A percentile compares a stretch with the other conserved stretches of the same genome.
These are phyloP conservation scores for Diaporthe helianthi DNA, from an alignment of 2,329 filamentous ascomycete species.

Conservation along the genomic window DNA sequence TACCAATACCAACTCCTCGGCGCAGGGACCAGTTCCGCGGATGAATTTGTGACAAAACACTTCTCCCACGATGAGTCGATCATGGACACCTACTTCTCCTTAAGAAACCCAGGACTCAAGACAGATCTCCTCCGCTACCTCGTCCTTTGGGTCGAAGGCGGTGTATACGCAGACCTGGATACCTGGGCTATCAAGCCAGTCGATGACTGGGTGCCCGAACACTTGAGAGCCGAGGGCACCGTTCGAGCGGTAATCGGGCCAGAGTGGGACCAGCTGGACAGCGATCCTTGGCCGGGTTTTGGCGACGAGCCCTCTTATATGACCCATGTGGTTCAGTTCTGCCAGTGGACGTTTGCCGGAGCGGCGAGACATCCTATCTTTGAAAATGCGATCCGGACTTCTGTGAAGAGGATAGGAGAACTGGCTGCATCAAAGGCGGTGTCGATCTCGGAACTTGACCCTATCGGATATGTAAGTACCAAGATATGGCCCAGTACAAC, in stretches of 20 bases:
- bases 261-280: constrained; percentile 43
- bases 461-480: not conserved
- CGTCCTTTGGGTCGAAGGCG: constrained; percentile 42
- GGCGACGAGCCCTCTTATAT: constrained; percentile 36
- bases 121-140: constrained; percentile 43
- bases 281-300: constrained; percentile 36
- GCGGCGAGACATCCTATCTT: constrained; percentile 44
- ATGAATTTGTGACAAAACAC: constrained; percentile 40
- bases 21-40: constrained; percentile 38
- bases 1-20: constrained; percentile 39
- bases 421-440: not conserved
- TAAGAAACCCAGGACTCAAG: constrained; percentile 42
- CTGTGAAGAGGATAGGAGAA: constrained; percentile 36
- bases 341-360: constrained; percentile 47
- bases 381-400: constrained; percentile 38
- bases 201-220: constrained; percentile 42
- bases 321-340: constrained; percentile 43
- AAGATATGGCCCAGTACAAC: too few relatives aligned
- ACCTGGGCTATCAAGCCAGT: constrained; percentile 62
- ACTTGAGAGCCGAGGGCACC: constrained; percentile 34
- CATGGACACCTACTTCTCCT: constrained; percentile 36
- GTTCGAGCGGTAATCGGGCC: constrained; percentile 42
- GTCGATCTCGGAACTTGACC: not conserved
- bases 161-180: constrained; percentile 66
- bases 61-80: constrained; percentile 37